These are phyloP conservation scores for Hymenoscyphus fraxineus DNA, from an alignment of 2,329 filamentous ascomycete genomes.

Conservation along the genomic window DNA sequence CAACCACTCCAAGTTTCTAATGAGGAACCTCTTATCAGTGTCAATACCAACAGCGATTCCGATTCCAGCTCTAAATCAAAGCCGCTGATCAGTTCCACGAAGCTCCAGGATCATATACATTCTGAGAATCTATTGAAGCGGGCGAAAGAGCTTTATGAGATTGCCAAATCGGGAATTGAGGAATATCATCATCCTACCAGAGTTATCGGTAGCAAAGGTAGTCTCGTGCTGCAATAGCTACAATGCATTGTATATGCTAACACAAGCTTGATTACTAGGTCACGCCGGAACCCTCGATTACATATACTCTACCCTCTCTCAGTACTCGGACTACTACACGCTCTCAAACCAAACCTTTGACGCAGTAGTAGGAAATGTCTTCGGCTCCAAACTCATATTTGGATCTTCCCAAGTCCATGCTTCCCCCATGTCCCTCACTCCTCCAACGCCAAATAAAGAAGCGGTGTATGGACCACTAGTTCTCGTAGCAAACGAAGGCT, in stretches of 20 bases:
- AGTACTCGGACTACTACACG: conserved; percentile 58
- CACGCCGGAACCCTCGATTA: conserved; percentile 63
- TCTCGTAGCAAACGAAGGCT: conserved; percentile 61
- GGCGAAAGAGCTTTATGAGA: conserved; percentile 57
- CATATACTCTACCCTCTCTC: conserved; percentile 52
- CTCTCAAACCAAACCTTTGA: conserved; percentile 62
- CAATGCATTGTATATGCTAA: neutral
- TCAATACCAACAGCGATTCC: neutral
- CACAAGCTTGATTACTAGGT: conserved; percentile 40
- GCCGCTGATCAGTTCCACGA: conserved; percentile 44
- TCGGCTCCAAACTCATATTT: conserved; percentile 55
- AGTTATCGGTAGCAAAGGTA: conserved; percentile 65
- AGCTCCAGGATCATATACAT: conserved; percentile 54
- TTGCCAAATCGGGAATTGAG: conserved; percentile 54
- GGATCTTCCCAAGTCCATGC: conserved; percentile 46
- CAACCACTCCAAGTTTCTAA: conserved; percentile 9
- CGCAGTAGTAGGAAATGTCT: conserved; percentile 57
- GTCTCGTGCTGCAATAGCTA: neutral
- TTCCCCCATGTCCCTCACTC: conserved; percentile 62
- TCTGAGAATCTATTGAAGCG: conserved; percentile 53
- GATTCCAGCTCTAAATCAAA: conserved; percentile 3
- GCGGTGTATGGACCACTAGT: conserved; percentile 57
- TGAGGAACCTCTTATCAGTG: conserved; percentile 2
- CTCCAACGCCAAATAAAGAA: conserved; percentile 57
- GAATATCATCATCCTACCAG: conserved; percentile 67